These are phyloP conservation scores for Phytopythium kandeliae DNA, from an alignment of 352 stramenopile genomes.

Conservation along the genomic window DNA sequence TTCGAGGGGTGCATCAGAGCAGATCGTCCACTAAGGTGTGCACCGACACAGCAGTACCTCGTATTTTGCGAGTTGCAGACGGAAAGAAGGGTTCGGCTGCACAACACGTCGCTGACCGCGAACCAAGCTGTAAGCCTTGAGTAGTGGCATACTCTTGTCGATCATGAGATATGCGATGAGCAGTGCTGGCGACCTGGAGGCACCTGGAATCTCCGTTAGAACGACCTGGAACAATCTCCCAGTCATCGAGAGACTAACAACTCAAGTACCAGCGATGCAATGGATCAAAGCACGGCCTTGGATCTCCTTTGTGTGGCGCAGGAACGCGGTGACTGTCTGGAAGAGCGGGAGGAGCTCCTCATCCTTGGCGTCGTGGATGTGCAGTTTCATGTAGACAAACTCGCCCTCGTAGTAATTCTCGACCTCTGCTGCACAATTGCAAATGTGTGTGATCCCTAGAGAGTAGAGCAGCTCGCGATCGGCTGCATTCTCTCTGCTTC, in stretches of 20 bases:
- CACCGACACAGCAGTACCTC: slow-evolving; percentile 28
- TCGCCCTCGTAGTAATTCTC: slow-evolving; percentile 59
- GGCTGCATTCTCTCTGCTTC: slow-evolving; percentile 33
- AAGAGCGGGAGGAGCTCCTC: slow-evolving; percentile 55
- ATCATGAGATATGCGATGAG: slow-evolving; percentile 66
- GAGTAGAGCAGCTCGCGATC: slow-evolving; percentile 32
- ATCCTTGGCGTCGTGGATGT: slow-evolving; percentile 39
- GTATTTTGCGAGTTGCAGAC: slow-evolving; percentile 64
- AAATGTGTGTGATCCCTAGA: slow-evolving; percentile 52
- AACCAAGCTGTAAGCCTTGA: slow-evolving; percentile 55
- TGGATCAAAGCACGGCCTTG: slow-evolving; percentile 48
- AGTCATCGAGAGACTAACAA: not conserved
- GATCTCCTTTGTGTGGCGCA: slow-evolving; percentile 43
- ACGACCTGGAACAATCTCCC: not conserved
- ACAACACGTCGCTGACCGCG: slow-evolving; percentile 32
- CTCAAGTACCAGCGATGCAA: slow-evolving; percentile 13
- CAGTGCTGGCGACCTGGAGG: slow-evolving; percentile 47
- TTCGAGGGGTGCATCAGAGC: not conserved
- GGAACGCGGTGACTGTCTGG: slow-evolving; percentile 42
- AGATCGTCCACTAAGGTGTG: too few species aligned
- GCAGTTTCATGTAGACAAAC: slow-evolving; percentile 59
- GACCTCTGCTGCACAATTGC: slow-evolving; percentile 48
- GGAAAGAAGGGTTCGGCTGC: slow-evolving; percentile 54
- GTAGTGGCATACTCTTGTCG: slow-evolving; percentile 52
- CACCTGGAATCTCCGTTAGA: slow-evolving; percentile 14